phyloP scores from a whole-genome alignment of 169 alveolate genomes.

The Eimeria acervulina region DNA sequence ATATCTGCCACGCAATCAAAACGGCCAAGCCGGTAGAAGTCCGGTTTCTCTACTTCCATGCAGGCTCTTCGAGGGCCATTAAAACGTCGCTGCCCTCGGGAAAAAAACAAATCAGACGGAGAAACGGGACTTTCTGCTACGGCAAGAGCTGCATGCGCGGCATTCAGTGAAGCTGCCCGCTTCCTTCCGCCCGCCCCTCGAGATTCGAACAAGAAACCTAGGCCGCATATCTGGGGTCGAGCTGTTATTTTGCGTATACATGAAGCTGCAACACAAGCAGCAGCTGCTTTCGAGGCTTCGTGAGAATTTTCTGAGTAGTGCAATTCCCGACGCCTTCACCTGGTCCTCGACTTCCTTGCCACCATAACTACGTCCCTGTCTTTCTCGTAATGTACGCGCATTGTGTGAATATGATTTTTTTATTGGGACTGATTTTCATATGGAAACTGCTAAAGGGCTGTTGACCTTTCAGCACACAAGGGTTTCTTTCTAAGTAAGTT shows the following conservation, averaged over 20 bases:
- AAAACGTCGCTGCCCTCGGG: neutral
- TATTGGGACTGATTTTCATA: too few relatives aligned
- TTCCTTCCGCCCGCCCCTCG: neutral
- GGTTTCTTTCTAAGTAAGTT: neutral
- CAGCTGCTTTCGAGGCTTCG: conserved; percentile 48
- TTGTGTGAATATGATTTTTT: neutral
- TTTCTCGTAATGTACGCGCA: neutral
- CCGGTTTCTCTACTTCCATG: neutral
- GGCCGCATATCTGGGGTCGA: conserved; percentile 8
- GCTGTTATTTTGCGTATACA: neutral
- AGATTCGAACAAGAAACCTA: neutral
- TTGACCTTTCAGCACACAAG: neutral
- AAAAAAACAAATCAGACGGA: neutral
- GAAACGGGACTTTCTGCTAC: neutral
- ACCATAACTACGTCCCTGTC: neutral
- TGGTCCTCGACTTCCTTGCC: neutral
- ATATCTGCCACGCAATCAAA: neutral
- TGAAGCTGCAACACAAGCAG: conserved; percentile 20
- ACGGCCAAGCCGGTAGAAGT: too few relatives aligned
- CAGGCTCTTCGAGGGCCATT: conserved; percentile 42
- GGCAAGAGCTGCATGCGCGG: conserved; percentile 39
- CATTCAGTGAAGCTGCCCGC: conserved; percentile 28
- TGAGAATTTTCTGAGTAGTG: neutral
- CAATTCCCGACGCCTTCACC: neutral
- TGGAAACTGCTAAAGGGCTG: neutral